These are phyloP conservation scores for Nicotiana undulata DNA, from an alignment of 257 asterid species.

Conservation along the genomic window DNA sequence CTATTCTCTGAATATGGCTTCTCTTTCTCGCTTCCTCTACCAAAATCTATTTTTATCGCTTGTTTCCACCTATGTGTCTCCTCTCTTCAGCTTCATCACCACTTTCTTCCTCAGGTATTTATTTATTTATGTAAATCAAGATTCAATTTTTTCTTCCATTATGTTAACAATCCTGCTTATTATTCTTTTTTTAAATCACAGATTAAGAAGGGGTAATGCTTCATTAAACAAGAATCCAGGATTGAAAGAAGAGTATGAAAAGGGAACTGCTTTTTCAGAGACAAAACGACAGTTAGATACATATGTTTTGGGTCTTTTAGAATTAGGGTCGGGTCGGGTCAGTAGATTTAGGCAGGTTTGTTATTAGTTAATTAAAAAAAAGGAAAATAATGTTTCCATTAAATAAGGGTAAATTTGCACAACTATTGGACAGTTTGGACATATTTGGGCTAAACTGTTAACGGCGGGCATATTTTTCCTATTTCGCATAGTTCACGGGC, in stretches of 20 bases:
- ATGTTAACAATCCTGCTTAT: background rate
- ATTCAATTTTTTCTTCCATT: background rate
- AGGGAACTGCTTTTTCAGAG: background rate
- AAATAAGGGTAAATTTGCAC: too few species aligned
- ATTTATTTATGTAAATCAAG: background rate
- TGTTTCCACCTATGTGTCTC: conserved; percentile 30
- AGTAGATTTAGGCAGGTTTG: too few species aligned
- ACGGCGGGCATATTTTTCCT: too few species aligned
- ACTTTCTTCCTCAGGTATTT: conserved; percentile 41
- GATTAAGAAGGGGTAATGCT: conserved; percentile 23
- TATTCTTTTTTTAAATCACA: conserved; percentile 10
- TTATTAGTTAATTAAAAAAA: too few species aligned
- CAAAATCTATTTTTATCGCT: background rate
- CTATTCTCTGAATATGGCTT: conserved; percentile 34
- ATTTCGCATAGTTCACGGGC: too few species aligned
- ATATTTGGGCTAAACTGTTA: too few species aligned
- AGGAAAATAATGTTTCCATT: too few species aligned
- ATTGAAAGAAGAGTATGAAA: background rate
- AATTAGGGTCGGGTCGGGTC: too few species aligned
- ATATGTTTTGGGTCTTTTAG: too few species aligned
- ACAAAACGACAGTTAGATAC: conserved; percentile 16
- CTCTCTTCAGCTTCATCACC: conserved; percentile 35
- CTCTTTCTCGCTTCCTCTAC: conserved; percentile 17
- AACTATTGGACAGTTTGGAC: too few species aligned
- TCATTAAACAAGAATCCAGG: conserved; percentile 2